A percentile compares a stretch with the other conserved stretches of the same genome.
These are phyloP conservation scores for Cyclostephanos tholiformis DNA, from an alignment of 108 stramenopile genomes.

Conservation along the genomic window DNA sequence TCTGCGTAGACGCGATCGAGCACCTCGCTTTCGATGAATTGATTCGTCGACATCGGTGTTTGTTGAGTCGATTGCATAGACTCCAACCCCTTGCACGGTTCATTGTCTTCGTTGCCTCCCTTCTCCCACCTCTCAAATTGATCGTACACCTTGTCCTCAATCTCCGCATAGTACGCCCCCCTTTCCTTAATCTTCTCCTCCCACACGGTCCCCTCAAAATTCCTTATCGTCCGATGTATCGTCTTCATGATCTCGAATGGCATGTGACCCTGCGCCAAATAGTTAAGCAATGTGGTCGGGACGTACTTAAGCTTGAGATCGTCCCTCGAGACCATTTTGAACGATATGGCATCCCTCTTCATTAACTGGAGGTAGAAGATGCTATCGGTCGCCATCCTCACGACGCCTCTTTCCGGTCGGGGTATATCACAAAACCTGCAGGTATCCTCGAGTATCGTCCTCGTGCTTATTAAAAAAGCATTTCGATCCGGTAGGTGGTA, in stretches of 20 bases:
- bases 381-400: conserved; percentile 24
- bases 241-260: conserved; percentile 29
- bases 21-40: not conserved
- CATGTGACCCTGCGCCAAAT: conserved; percentile 31
- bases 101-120: not conserved
- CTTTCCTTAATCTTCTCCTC: conserved; percentile 35
- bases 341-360: conserved; percentile 21
- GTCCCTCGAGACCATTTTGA: conserved; percentile 31
- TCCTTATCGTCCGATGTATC: conserved; percentile 6
- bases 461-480: conserved; percentile 34
- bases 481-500: conserved; percentile 32
- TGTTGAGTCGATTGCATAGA: not conserved
- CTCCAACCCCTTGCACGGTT: not conserved
- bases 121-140: conserved; percentile 25
- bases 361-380: conserved; percentile 25
- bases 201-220: conserved; percentile 31
- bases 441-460: conserved; percentile 17
- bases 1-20: not conserved
- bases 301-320: conserved; percentile 28
- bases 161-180: conserved; percentile 30
- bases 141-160: conserved; percentile 26
- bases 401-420: conserved; percentile 13
- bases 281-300: conserved; percentile 22
- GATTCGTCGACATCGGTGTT: not conserved
- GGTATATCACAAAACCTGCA: conserved; percentile 31